Evolutionary conservation across 352 stramenopile species (phyloP), one percentile per base, ranked within the genome.

Genomic region (Thraustochytrium sp.): DNA sequence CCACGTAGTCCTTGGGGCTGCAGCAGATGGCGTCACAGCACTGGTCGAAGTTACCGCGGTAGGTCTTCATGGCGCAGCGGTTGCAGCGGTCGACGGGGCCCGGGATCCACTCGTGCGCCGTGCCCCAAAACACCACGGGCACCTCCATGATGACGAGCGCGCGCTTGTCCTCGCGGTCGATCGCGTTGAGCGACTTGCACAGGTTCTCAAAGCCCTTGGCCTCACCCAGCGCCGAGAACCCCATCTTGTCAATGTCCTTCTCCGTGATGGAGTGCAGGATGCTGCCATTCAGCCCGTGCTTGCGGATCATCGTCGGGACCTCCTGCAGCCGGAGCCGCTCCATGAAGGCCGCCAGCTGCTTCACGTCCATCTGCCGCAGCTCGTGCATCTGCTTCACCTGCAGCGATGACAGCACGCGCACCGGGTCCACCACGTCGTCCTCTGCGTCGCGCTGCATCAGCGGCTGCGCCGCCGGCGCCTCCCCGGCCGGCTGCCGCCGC

Each of bases 211-310:
- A 44, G 18, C 44, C 68, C 31, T 80, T 80, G 46, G 68, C 48
- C 51, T 80, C 68, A 29, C 68, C 68, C 23, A 80, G 53, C 18
- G 9, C 8, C 0, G 37, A 11, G 63, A 80, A 80, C 11, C 26
- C 37, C 68, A 80, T 80, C 18, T 64, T 61, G 38, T 80, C 46
- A 16, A 80, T 51, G 49, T 80, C 68, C 48, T 44, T 72, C 23
- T 29, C 37, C 26, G 48, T 80, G 0, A 80, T 5, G 18, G 68
- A 75, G 68, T 80, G 68, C 21, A 80, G 53, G 26, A 80, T 80
- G n/a, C 34, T 36, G 18, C 68, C 68, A 34, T 80, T 80, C 16
- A 80, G 23, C n/a, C 40, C 34, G 53, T 80, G 31, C 29, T 44
- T 61, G 9, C 34, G 68, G 18, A 80, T 3, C 51, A 72, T 23